Evolutionary conservation across 2,329 filamentous ascomycete species (phyloP).

Genomic region (Biscogniauxia marginata): DNA sequence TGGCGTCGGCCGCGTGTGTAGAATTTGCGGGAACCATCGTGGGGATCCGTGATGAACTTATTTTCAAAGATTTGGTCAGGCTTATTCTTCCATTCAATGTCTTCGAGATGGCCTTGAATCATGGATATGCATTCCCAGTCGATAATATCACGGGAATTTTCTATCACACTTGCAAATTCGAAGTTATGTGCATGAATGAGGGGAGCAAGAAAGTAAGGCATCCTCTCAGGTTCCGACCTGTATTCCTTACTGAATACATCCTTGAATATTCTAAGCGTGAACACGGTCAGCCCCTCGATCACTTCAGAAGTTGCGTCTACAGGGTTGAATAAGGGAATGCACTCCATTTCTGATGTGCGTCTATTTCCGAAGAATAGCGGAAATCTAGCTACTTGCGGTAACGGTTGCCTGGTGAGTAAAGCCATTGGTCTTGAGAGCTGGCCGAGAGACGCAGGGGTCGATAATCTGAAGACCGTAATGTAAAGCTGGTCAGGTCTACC

Average conservation of each 20-base stretch:
- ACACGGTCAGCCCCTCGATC: slow-evolving; percentile 60
- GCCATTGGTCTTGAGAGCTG: slow-evolving; percentile 63
- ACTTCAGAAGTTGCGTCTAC: slow-evolving; percentile 44
- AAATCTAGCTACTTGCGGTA: slow-evolving; percentile 68
- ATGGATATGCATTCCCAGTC: slow-evolving; percentile 60
- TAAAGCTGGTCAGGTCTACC: slow-evolving; percentile 55
- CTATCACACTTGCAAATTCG: slow-evolving; percentile 13
- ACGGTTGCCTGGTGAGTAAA: slow-evolving; percentile 63
- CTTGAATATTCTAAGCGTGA: slow-evolving; percentile 73
- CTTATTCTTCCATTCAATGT: slow-evolving; percentile 41
- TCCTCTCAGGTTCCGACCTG: slow-evolving; percentile 56
- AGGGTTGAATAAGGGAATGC: slow-evolving; percentile 41
- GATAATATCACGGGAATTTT: slow-evolving; percentile 40
- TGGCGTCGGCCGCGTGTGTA: slow-evolving; percentile 52
- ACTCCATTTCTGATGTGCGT: slow-evolving; percentile 56
- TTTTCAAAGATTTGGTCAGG: slow-evolving; percentile 50
- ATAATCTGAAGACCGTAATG: slow-evolving; percentile 60
- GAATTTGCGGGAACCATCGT: slow-evolving; percentile 63
- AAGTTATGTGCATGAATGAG: slow-evolving; percentile 29
- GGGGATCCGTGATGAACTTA: slow-evolving; percentile 57
- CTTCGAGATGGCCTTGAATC: slow-evolving; percentile 33
- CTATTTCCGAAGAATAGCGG: slow-evolving; percentile 69
- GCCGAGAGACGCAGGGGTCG: slow-evolving; percentile 53
- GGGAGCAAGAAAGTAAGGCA: slow-evolving; percentile 85
- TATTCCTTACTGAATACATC: slow-evolving; percentile 91